Base-by-base conservation (phyloP, 257 asterid species). In the Solanum okadae region DNA sequence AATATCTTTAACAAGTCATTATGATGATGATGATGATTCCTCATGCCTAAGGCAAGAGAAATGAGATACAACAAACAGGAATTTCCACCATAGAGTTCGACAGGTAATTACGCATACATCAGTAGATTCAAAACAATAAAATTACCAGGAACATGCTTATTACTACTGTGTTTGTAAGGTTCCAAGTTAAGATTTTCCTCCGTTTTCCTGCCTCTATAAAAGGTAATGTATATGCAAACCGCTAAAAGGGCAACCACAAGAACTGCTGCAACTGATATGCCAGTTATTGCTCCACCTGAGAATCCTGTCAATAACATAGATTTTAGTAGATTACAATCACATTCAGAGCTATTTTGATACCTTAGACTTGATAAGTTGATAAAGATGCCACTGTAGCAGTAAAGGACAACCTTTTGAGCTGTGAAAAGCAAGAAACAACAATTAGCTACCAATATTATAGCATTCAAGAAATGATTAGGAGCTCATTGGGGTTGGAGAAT, bases 211-310 rank as follows among this genome's bases (percentile, higher is more conserved):
- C 92, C 91, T 88, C 89, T 88, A 87, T 83, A 91, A 86, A 93
- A 92, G 87, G 90, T 11, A 61, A 92, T 22, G 84, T 91, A 95
- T 59, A 92, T 46, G 91, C 96, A 92, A 9, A 61, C 91, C 15
- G 93, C 94, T 82, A 95, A 85, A 75, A 88, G 84, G 65, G 87
- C 38, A 37, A 86, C 93, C 6, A 89, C 97, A 31, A 91, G 65
- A 76, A 92, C 89, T 8, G 92, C 94, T 78, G 93, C 98, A 89
- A 94, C 83, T 40, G 95, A 89, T 88, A 95, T 94, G 67, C 97
- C 99, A 85, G 98, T 96, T 77, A 96, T 93, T 67, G 93, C 97
- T 86, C 94, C 98, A 68, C 90, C 92, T 14, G 98, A 94, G 14
- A 95, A 33, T 90, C 99, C 98, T 95, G 96, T 75, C 81, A 83